Evolutionary conservation across 345 rosid species (phyloP).

Genomic region (rapeseed (Brassica napus)): DNA sequence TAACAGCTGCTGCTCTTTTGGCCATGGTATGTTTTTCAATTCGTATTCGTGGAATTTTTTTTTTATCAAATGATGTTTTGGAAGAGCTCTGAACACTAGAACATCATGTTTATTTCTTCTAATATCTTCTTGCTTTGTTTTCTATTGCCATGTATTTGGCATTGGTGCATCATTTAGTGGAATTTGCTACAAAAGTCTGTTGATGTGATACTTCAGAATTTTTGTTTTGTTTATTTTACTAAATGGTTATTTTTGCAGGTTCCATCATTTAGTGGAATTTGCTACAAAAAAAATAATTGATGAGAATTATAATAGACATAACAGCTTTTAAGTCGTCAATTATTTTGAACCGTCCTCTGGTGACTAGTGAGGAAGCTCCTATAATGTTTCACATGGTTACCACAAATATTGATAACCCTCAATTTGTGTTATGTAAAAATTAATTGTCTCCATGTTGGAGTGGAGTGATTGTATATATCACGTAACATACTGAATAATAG

Average conservation of each 20-base stretch:
- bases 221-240: background rate
- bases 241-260: constrained; percentile 53
- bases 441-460: constrained; percentile 14
- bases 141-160: background rate
- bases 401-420: background rate
- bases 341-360: background rate
- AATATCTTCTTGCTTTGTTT: constrained; percentile 17
- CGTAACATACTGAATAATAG: constrained; percentile 1
- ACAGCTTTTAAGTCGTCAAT: background rate
- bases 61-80: background rate
- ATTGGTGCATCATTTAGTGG: constrained; percentile 1
- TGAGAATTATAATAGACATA: background rate
- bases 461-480: constrained; percentile 12
- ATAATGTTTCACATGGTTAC: constrained; percentile 13
- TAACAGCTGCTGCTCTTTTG: constrained; percentile 88
- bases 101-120: background rate
- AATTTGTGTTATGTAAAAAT: background rate
- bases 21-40: constrained; percentile 75
- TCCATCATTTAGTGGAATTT: constrained; percentile 36
- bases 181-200: background rate
- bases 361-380: constrained; percentile 4
- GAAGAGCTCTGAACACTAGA: constrained; percentile 7
- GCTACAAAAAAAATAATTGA: background rate
- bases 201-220: too few species aligned
- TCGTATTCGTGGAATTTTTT: constrained; percentile 27